Evolutionary conservation across 306 rosid species (phyloP).

Genomic region (Cicer arietinum): DNA sequence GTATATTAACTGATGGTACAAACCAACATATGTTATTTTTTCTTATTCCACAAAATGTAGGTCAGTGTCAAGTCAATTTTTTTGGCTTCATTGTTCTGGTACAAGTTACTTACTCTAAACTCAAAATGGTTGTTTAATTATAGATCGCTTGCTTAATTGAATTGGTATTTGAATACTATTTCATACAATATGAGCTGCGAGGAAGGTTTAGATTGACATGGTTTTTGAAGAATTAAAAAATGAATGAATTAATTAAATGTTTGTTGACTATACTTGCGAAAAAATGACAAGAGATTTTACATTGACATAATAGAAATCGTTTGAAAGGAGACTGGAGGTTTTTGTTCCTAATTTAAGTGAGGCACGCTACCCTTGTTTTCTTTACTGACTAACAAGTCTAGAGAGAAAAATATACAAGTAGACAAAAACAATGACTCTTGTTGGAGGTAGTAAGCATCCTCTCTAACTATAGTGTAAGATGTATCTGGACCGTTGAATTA

Average conservation of each 20-base stretch:
- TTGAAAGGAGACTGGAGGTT: conserved; percentile 41
- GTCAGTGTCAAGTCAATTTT: conserved; percentile 20
- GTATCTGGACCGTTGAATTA: too few relatives aligned
- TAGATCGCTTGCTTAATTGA: not conserved
- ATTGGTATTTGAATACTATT: too few relatives aligned
- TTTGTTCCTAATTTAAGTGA: conserved; percentile 41
- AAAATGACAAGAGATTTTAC: not conserved
- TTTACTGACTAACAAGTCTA: conserved; percentile 35
- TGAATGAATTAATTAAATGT: not conserved
- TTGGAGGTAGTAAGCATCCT: too few relatives aligned
- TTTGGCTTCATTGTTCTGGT: conserved; percentile 11
- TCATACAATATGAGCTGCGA: too few relatives aligned
- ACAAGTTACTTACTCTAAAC: not conserved
- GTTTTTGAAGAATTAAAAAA: not conserved
- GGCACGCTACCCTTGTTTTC: conserved; percentile 47
- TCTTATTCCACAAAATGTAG: not conserved
- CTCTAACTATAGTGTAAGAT: too few relatives aligned
- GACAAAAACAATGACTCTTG: too few relatives aligned
- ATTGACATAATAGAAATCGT: not conserved
- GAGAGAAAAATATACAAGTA: not conserved
- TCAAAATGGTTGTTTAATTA: not conserved
- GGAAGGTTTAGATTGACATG: too few relatives aligned
- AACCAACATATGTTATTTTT: too few relatives aligned
- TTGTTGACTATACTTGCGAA: not conserved
- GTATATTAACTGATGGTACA: too few relatives aligned